Conservation (phyloP, 345 rosid species). For the Salix suchowensis region DNA sequence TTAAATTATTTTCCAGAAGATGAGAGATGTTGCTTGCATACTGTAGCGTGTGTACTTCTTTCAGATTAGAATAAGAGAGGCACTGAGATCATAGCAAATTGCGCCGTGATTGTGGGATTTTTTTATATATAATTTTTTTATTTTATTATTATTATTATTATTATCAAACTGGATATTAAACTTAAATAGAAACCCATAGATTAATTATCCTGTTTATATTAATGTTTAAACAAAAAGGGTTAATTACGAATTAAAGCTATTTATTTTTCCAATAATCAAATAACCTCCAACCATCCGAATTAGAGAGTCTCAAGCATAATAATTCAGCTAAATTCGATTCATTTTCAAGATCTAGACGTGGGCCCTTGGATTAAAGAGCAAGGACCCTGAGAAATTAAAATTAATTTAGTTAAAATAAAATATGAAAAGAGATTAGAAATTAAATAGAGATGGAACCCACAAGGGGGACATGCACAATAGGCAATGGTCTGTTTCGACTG, state of each 20-base stretch:
- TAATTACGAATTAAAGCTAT: no score
- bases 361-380: background rate
- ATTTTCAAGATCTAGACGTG: background rate
- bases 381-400: background rate
- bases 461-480: background rate
- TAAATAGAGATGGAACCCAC: background rate
- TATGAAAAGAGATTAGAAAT: background rate
- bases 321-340: no score
- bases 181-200: background rate
- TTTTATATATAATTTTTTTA: no score
- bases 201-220: background rate
- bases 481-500: constrained; percentile 12
- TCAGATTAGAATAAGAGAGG: background rate
- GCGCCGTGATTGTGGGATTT: background rate
- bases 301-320: background rate
- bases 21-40: background rate
- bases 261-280: no score
- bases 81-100: background rate
- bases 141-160: no score
- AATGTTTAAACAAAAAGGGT: background rate
- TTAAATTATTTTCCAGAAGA: background rate
- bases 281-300: no score
- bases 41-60: background rate
- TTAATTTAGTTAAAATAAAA: background rate
- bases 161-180: no score